Conservation (phyloP, 2,329 filamentous ascomycete species). For the Botrytis squamosa region DNA sequence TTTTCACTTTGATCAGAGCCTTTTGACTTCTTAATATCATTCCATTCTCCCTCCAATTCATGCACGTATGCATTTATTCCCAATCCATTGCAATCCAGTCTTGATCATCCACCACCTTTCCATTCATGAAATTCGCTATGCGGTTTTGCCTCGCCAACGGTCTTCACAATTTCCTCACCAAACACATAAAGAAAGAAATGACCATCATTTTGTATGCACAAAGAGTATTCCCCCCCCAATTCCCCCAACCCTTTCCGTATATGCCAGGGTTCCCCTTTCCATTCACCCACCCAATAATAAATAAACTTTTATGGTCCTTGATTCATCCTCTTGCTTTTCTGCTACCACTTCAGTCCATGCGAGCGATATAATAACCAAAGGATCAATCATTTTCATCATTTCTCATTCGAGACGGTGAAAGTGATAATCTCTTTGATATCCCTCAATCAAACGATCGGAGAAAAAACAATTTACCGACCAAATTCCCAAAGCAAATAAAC, state of each 20-base stretch:
- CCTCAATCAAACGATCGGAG: not conserved
- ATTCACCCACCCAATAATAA: constrained; percentile 9
- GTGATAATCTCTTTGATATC: not conserved
- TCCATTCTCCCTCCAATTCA: not conserved
- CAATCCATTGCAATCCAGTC: not conserved
- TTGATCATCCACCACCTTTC: constrained; percentile 9
- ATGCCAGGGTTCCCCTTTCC: constrained; percentile 7
- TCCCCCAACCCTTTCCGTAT: constrained; percentile 2
- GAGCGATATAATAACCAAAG: constrained; percentile 6
- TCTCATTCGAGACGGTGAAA: not conserved
- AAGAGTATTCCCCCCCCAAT: constrained; percentile 5
- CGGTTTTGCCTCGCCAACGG: not conserved
- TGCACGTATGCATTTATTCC: not conserved
- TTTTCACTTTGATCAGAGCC: not conserved
- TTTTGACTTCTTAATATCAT: not conserved
- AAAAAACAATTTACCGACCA: constrained; percentile 5
- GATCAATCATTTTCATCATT: not conserved
- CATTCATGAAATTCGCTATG: constrained; percentile 6
- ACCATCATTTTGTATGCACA: constrained; percentile 16
- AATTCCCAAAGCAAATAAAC: constrained; percentile 3
- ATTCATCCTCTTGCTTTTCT: constrained; percentile 13
- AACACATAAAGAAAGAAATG: not conserved
- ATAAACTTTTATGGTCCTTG: constrained; percentile 5
- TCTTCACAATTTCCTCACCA: not conserved
- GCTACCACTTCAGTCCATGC: not conserved